Percentiles rank a stretch among this genome's conserved stretches.
Evolutionary conservation across 768 basidiomycete genomes (phyloP).

Genomic region (Trametes sanguinea): DNA sequence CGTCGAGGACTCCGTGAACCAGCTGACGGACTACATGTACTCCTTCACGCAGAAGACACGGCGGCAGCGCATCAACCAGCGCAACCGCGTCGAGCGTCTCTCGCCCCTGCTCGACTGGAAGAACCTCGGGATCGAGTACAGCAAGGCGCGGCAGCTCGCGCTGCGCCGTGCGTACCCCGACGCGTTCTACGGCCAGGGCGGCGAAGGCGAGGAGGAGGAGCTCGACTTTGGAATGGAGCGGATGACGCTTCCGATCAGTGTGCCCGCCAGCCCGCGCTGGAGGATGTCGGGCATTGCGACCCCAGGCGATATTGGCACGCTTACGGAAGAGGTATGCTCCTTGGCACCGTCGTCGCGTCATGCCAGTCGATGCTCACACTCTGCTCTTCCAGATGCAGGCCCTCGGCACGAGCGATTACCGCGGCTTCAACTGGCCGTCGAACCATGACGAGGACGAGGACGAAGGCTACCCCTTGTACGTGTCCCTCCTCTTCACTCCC

Average conservation of each 20-base stretch:
- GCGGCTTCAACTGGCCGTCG: constrained; percentile 63
- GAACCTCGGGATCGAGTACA: constrained; percentile 94
- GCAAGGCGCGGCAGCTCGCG: constrained; percentile 90
- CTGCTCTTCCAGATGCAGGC: constrained; percentile 69
- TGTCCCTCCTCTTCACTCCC: constrained; percentile 27
- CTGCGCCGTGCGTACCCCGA: constrained; percentile 95
- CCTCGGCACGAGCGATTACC: constrained; percentile 84
- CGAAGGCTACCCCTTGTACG: constrained; percentile 87
- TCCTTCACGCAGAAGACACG: constrained; percentile 79
- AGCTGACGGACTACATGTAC: constrained; percentile 77
- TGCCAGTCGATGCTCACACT: not conserved
- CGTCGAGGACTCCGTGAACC: constrained; percentile 88
- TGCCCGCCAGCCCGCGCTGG: constrained; percentile 87
- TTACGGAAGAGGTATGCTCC: constrained; percentile 73
- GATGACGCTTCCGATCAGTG: constrained; percentile 63
- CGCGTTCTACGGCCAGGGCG: constrained; percentile 70
- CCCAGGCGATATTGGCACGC: constrained; percentile 89
- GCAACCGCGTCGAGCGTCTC: constrained; percentile 94
- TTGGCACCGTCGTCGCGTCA: too few species aligned
- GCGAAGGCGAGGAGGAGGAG: constrained; percentile 53
- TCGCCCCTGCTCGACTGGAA: constrained; percentile 98
- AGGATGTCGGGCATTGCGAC: constrained; percentile 77
- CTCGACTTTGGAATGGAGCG: constrained; percentile 71
- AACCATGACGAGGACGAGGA: constrained; percentile 75
- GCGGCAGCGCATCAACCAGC: constrained; percentile 98